Evolutionary conservation across 139 green algal genomes (phyloP).

Genomic region (Chlorella sp.): DNA sequence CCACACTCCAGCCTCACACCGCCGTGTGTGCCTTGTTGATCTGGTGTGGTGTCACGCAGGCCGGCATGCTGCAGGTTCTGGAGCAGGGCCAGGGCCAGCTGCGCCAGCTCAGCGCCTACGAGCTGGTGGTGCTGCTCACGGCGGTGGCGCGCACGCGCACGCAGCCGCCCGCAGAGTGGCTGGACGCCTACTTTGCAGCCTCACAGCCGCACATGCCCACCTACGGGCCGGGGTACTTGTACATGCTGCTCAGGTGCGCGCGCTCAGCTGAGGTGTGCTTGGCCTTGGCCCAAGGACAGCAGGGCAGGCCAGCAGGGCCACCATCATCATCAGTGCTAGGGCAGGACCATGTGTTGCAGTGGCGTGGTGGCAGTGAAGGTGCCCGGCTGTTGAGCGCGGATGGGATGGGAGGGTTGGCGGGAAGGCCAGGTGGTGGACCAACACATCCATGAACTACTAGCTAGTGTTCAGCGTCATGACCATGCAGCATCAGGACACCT

Average conservation of each 20-base stretch:
- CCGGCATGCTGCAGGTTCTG: background rate
- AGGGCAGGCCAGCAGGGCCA: too few species aligned
- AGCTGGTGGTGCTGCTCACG: constrained; percentile 21
- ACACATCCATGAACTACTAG: too few species aligned
- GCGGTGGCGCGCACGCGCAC: constrained; percentile 17
- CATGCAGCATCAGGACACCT: too few species aligned
- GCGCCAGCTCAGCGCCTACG: constrained; percentile 6
- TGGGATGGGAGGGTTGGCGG: too few species aligned
- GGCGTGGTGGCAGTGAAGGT: too few species aligned
- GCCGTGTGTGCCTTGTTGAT: too few species aligned
- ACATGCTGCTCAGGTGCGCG: background rate
- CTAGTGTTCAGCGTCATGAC: too few species aligned
- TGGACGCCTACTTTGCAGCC: constrained; percentile 14
- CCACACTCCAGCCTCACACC: too few species aligned
- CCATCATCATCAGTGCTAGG: too few species aligned
- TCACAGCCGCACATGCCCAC: background rate
- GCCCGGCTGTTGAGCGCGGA: too few species aligned
- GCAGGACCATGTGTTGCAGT: too few species aligned
- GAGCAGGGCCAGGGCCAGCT: background rate
- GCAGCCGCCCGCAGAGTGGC: constrained; percentile 19
- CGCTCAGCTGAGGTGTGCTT: background rate
- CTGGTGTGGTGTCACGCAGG: background rate
- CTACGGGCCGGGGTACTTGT: background rate
- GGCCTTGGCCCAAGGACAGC: background rate
- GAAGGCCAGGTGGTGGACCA: too few species aligned